Evolutionary conservation across 805 yeast species (phyloP).

Genomic region (Zygoascus flipseniorum): DNA sequence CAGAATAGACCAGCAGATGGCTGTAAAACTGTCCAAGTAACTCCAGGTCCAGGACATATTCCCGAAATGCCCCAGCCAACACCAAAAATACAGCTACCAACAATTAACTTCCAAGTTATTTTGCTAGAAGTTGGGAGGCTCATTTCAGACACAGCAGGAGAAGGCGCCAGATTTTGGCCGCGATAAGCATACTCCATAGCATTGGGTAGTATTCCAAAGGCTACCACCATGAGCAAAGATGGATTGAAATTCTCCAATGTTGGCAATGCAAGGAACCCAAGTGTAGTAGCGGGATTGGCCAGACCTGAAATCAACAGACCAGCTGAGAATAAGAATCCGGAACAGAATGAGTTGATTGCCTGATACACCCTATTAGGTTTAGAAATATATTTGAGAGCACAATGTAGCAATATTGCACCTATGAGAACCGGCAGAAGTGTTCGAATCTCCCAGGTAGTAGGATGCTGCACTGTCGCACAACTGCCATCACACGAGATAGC

Average conservation of each 20-base stretch:
- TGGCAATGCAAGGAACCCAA: conserved; percentile 35
- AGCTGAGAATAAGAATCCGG: conserved; percentile 36
- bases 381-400: not conserved
- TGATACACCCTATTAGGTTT: conserved; percentile 5
- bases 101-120: conserved; percentile 27
- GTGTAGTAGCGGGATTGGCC: conserved; percentile 36
- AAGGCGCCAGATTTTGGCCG: conserved; percentile 9
- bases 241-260: conserved; percentile 37
- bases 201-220: conserved; percentile 40
- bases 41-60: conserved; percentile 47
- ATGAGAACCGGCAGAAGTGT: conserved; percentile 1
- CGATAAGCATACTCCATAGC: conserved; percentile 23
- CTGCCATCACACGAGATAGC: conserved; percentile 9
- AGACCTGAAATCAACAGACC: conserved; percentile 42
- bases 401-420: not conserved
- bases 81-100: conserved; percentile 41
- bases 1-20: conserved; percentile 23
- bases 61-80: conserved; percentile 47
- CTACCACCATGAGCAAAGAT: conserved; percentile 36
- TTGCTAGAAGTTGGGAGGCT: conserved; percentile 20
- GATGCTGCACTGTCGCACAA: conserved; percentile 13
- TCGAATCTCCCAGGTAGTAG: conserved; percentile 3
- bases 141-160: conserved; percentile 13
- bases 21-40: conserved; percentile 26
- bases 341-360: conserved; percentile 17